A percentile compares a stretch with the other conserved stretches of the same genome.
Conservation (phyloP, 371 early-diverging fungal genomes). For the Entomophthora muscae region DNA sequence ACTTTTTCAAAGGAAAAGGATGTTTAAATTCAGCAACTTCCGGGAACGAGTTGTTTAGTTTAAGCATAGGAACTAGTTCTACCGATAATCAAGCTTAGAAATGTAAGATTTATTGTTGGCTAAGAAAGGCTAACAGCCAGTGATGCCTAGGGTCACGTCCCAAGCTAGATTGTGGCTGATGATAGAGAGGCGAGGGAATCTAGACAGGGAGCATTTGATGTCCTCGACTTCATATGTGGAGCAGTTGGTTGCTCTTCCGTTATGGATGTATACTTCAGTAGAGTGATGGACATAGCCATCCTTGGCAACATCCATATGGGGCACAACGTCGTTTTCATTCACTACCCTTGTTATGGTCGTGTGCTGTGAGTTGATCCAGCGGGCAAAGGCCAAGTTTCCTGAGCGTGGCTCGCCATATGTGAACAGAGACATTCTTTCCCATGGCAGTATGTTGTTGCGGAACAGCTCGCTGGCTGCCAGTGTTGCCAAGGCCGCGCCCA, state of each 20-base stretch:
- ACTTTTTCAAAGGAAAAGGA: too few relatives aligned
- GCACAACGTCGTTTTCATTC: constrained; percentile 26
- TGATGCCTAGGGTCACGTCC: too few relatives aligned
- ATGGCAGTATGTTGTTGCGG: neutral
- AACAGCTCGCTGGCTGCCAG: neutral
- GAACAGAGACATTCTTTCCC: neutral
- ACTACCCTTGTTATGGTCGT: constrained; percentile 21
- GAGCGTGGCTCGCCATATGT: too few relatives aligned
- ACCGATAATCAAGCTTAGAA: too few relatives aligned
- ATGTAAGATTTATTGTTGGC: too few relatives aligned
- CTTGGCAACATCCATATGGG: constrained; percentile 25
- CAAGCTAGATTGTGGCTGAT: neutral
- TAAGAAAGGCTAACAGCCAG: too few relatives aligned
- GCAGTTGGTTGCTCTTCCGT: neutral
- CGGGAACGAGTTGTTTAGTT: too few relatives aligned
- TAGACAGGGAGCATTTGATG: neutral
- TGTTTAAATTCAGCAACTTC: too few relatives aligned
- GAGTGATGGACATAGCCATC: constrained; percentile 24
- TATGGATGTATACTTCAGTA: constrained; percentile 23
- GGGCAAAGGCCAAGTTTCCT: constrained; percentile 22
- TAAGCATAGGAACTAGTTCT: too few relatives aligned
- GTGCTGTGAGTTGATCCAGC: constrained; percentile 15
- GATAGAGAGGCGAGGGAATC: neutral
- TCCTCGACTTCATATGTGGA: neutral
- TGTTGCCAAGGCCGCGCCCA: constrained; percentile 9